These are phyloP conservation scores for Solanum chmielewskii DNA, from an alignment of 257 asterid species.

Conservation along the genomic window DNA sequence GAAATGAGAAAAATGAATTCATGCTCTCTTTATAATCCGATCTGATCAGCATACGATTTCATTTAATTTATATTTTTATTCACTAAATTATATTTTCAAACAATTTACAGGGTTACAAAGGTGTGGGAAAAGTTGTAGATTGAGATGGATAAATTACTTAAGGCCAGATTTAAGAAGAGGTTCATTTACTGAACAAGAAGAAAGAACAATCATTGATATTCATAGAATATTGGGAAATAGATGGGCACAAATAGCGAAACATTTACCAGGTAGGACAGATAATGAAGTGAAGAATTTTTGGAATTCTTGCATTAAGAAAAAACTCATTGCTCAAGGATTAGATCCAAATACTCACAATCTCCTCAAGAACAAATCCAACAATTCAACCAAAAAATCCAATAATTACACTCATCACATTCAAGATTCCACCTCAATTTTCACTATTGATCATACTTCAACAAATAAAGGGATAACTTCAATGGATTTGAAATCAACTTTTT, in stretches of 20 bases:
- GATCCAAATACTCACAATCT: constrained; percentile 96
- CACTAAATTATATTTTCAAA: neutral
- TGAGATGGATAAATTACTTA: constrained; percentile 88
- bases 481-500: constrained; percentile 5
- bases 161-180: constrained; percentile 90
- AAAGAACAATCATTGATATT: constrained; percentile 65
- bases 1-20: neutral
- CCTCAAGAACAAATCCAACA: constrained; percentile 9
- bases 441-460: constrained; percentile 17
- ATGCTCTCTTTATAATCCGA: neutral
- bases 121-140: constrained; percentile 91
- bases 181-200: constrained; percentile 73
- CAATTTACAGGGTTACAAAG: constrained; percentile 56
- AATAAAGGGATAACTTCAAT: constrained; percentile 1
- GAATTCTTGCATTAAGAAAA: constrained; percentile 87
- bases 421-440: constrained; percentile 22
- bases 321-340: constrained; percentile 82
- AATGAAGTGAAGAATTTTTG: constrained; percentile 93
- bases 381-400: neutral
- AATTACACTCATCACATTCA: neutral
- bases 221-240: constrained; percentile 82
- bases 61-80: neutral
- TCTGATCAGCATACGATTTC: neutral
- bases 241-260: constrained; percentile 98
- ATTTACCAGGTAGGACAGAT: constrained; percentile 88